These are phyloP conservation scores for Trichoderma sp. DNA, from an alignment of 2,329 filamentous ascomycete genomes.

Conservation along the genomic window DNA sequence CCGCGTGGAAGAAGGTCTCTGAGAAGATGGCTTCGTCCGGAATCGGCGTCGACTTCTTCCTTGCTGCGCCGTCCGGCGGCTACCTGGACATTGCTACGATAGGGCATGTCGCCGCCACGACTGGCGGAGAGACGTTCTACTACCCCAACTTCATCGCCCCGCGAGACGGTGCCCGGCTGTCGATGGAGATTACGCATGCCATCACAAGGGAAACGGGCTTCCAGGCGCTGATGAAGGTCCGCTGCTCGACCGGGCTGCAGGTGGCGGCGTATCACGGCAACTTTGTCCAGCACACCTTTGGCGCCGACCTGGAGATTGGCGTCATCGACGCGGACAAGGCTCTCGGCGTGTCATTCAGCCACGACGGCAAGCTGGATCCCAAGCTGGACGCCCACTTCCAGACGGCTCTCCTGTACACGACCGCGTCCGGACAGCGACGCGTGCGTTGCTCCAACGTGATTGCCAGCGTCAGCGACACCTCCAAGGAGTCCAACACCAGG, in stretches of 20 bases:
- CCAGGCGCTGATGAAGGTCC: constrained; percentile 96
- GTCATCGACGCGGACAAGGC: constrained; percentile 93
- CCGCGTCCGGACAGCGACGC: constrained; percentile 81
- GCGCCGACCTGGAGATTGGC: constrained; percentile 91
- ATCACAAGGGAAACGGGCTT: constrained; percentile 90
- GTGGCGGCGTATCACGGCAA: constrained; percentile 94
- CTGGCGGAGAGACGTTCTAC: constrained; percentile 95
- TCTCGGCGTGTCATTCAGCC: constrained; percentile 85
- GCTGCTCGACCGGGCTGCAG: constrained; percentile 94
- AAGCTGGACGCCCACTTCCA: constrained; percentile 98
- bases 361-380: constrained; percentile 95
- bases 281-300: constrained; percentile 93
- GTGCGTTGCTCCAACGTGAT: constrained; percentile 94
- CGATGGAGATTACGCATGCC: constrained; percentile 81
- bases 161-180: constrained; percentile 81
- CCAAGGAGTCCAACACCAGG: constrained; percentile 44
- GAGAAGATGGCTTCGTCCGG: constrained; percentile 86
- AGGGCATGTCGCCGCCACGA: constrained; percentile 81
- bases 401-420: constrained; percentile 90
- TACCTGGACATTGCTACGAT: constrained; percentile 94
- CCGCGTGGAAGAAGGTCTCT: constrained; percentile 81
- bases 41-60: constrained; percentile 90
- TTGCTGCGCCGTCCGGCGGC: constrained; percentile 84
- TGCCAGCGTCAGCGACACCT: constrained; percentile 79
- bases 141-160: constrained; percentile 94